Evolutionary conservation across 768 basidiomycete genomes (phyloP).

Genomic region (Hemileccinum impolitum): DNA sequence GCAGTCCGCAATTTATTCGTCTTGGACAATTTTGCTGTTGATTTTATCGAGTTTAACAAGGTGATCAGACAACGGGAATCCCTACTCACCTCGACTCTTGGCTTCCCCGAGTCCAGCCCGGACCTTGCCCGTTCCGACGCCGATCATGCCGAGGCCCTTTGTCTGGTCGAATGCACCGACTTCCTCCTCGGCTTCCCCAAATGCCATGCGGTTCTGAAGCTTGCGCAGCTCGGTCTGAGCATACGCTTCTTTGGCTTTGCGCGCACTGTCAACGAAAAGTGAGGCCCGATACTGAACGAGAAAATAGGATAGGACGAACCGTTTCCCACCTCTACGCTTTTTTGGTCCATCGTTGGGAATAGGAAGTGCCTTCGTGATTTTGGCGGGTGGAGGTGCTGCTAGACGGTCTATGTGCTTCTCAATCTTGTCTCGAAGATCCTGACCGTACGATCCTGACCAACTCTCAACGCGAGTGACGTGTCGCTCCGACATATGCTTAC

Average conservation of each 20-base stretch:
- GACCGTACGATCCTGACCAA: constrained; percentile 69
- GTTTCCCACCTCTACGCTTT: constrained; percentile 93
- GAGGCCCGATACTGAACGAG: not conserved
- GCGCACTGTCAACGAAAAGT: constrained; percentile 53
- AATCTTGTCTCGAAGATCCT: constrained; percentile 78
- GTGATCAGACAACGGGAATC: not conserved
- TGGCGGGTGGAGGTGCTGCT: constrained; percentile 90
- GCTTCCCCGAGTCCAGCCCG: constrained; percentile 84
- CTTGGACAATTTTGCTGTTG: constrained; percentile 90
- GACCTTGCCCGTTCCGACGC: constrained; percentile 81
- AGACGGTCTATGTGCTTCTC: constrained; percentile 90
- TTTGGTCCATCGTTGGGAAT: constrained; percentile 94
- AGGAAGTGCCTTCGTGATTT: constrained; percentile 89
- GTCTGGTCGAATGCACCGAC: constrained; percentile 96
- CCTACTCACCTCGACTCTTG: constrained; percentile 78
- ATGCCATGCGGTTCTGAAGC: constrained; percentile 93
- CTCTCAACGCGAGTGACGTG: not conserved
- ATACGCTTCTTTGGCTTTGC: constrained; percentile 98
- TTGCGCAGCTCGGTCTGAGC: constrained; percentile 96
- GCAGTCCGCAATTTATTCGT: constrained; percentile 89
- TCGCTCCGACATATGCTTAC: constrained; percentile 37
- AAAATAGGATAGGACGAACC: constrained; percentile 45
- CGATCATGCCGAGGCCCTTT: constrained; percentile 98
- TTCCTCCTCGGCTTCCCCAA: constrained; percentile 94
- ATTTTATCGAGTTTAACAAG: constrained; percentile 1